Evolutionary conservation across 1,284 basidiomycete genomes (phyloP), one percentile per base, ranked within the genome.

Genomic region (Sparassis latifolia): DNA sequence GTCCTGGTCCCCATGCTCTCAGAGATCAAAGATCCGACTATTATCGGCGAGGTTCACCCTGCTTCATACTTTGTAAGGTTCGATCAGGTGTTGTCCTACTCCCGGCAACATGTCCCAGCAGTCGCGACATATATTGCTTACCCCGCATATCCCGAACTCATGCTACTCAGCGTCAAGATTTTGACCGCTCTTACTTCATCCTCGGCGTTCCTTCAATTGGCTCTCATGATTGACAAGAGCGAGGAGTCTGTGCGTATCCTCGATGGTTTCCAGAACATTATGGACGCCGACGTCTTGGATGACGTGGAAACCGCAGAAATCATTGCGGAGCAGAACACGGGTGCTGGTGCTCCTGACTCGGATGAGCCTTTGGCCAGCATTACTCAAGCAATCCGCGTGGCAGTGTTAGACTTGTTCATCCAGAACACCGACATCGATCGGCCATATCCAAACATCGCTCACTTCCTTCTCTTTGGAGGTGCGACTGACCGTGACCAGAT

Each of bases 331-430:
- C 73, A 81, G 55, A 67, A 61, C n/a, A 87, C 84, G 0, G 86
- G 87, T 42, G 85, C 86, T 6, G 84, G 85, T 42, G 83, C 85
- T 3, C 74, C 79, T 4, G 80, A 83, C 52, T 63, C 72, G 7
- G 74, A 77, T 37, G 68, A 68, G n/a, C 53, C 62, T 0, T 66
- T 76, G 52, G 69, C 75, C 51, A 61, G 71, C 3, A 69, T 89
- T 1, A 73, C 79, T 4, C 87, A 92, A 57, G 82, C 87, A 0
- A 89, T 89, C 44, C 76, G 90, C 33, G 70, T 87, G 2, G 82
- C 89, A 0, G 85, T 92, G n/a, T 78, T 99, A 44, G 88, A 96
- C 56, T 74, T 99, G 7, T 74, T 99, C 52, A 80, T 93, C 41
- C 81, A 82, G 49, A 89, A 89, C 55, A 95, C 94, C 0, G 70